Percentiles rank a stretch among this genome's conserved stretches.
These are phyloP conservation scores for Calonectria pteridis DNA, from an alignment of 2,329 filamentous ascomycete species.

Conservation along the genomic window DNA sequence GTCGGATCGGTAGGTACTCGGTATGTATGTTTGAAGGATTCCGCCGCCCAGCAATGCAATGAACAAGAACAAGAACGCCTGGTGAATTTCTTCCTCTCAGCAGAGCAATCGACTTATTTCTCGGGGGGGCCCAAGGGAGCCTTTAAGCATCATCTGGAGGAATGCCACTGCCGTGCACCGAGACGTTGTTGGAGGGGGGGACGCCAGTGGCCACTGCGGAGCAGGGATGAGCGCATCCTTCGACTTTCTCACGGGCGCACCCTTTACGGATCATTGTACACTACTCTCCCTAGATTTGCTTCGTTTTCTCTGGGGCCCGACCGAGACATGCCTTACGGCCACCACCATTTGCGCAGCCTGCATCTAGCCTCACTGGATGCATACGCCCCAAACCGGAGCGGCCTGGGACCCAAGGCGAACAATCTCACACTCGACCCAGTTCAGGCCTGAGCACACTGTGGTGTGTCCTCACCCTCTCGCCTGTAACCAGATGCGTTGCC, in stretches of 20 bases:
- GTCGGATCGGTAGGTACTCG: conserved; percentile 13
- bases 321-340: conserved; percentile 23
- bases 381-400: conserved; percentile 9
- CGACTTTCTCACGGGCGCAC: conserved; percentile 29
- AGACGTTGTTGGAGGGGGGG: conserved; percentile 42
- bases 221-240: conserved; percentile 40
- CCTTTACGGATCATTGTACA: conserved; percentile 24
- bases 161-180: conserved; percentile 38
- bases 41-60: conserved; percentile 6
- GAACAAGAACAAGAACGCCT: conserved; percentile 2
- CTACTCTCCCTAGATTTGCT: conserved; percentile 23
- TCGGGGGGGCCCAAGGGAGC: conserved; percentile 39
- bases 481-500: conserved; percentile 1
- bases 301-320: conserved; percentile 19
- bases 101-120: neutral
- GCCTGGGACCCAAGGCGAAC: conserved; percentile 6
- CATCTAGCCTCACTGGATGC: conserved; percentile 10
- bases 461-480: neutral
- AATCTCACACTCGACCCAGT: conserved; percentile 1
- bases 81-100: neutral
- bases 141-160: conserved; percentile 41
- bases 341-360: neutral
- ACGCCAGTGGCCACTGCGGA: conserved; percentile 41
- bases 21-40: conserved; percentile 9
- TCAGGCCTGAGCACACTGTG: neutral